Evolutionary conservation across 495 filamentous ascomycete species (phyloP).

Genomic region (Tuber brumale): DNA sequence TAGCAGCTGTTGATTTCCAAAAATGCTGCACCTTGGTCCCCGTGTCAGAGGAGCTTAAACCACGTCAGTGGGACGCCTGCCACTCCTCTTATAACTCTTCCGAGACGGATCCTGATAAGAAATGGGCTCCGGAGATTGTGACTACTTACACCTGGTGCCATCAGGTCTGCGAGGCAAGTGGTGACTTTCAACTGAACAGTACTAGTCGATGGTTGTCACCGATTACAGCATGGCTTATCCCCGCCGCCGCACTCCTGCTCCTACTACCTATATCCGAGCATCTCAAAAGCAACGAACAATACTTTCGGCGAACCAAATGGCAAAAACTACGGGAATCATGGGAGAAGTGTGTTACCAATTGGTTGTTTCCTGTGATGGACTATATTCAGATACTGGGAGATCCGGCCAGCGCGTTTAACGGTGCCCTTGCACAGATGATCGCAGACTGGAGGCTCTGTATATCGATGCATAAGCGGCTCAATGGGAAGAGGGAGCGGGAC

Average conservation of each 20-base stretch:
- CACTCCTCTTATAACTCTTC: conserved; percentile 29
- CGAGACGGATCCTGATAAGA: conserved; percentile 30
- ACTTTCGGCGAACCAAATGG: conserved; percentile 1
- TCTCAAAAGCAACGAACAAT: conserved; percentile 17
- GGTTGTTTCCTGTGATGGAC: conserved; percentile 25
- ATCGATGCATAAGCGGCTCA: conserved; percentile 16
- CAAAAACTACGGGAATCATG: conserved; percentile 14
- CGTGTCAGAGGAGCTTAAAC: conserved; percentile 24
- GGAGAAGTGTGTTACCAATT: conserved; percentile 28
- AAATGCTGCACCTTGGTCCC: conserved; percentile 37
- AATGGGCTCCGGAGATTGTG: conserved; percentile 30
- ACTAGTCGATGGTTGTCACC: conserved; percentile 36
- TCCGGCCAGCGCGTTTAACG: conserved; percentile 37
- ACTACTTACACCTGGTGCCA: conserved; percentile 34
- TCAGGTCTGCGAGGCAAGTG: conserved; percentile 23
- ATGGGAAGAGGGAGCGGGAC: conserved; percentile 21
- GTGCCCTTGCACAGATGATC: conserved; percentile 34
- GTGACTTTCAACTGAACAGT: conserved; percentile 23
- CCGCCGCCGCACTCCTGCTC: conserved; percentile 32
- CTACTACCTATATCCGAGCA: conserved; percentile 37
- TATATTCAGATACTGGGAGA: conserved; percentile 38
- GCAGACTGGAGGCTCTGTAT: conserved; percentile 32
- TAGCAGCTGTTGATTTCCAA: conserved; percentile 25
- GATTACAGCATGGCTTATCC: conserved; percentile 35
- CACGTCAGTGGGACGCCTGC: conserved; percentile 34